Evolutionary conservation across 306 rosid species (phyloP), one percentile per base, ranked within the genome.

Genomic region (Aeschynomene evenia): DNA sequence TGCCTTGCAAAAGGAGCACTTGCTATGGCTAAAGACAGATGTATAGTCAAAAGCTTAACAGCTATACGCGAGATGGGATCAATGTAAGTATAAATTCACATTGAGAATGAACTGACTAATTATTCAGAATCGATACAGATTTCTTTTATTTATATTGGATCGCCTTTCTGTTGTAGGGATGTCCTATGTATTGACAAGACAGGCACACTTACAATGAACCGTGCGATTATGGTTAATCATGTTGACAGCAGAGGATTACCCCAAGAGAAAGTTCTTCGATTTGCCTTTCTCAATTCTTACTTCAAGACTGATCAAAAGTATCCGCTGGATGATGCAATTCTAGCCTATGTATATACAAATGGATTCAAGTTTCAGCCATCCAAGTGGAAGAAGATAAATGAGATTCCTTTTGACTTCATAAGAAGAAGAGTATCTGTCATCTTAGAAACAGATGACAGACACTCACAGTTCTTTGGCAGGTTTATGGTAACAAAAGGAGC

Each of bases 1-100:
- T 80, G 92, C 76, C 92, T 91, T 52, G 97, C 97, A 1, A 91
- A 88, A 81, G 97, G 97, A 72, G 95, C 95, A 28, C 78, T 91
- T 52, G 72, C 95, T n/a, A 91, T 91, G 97, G 97, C 95, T 59
- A 83, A 57, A 79, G 97, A 91, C 65, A 78, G 95, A 80, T 91
- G 97, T 75, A 88, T 91, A 45, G 83, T 91, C 76, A 91, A 91
- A 78, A 84, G 90, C 62, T 65, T 83, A 42, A 81, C 81, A 43
- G 85, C 92, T 1, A 86, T 91, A 39, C 87, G 87, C 11, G 72
- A 88, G 69, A 91, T 91, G 97, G 97, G 97, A 67, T 91, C 97
- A 0, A 91, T 91, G 95, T 88, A 71, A 82, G 89, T 76, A 20
- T 36, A 28, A 10, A 70, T 56, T 79, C 67, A 15, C 78, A 39